phyloP scores from a whole-genome alignment of 768 basidiomycete genomes.

The Daedaleopsis nitida region DNA sequence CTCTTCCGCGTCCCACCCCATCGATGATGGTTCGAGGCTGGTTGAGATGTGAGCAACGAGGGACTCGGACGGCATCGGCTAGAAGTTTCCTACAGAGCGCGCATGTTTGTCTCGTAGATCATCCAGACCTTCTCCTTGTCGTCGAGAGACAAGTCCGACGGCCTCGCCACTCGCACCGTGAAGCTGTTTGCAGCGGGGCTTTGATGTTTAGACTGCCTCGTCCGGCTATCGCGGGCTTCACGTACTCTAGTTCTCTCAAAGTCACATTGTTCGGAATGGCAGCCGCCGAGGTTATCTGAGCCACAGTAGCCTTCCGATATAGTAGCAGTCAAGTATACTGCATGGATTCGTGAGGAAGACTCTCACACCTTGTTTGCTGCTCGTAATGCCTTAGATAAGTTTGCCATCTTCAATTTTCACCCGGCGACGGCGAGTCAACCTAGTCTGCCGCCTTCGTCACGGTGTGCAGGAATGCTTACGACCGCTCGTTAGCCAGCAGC shows the following conservation, averaged over 20 bases:
- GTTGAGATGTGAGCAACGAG: not conserved
- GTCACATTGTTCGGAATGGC: not conserved
- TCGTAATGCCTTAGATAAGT: not conserved
- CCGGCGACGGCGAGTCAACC: too few relatives aligned
- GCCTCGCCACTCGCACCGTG: not conserved
- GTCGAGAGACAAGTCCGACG: conserved; percentile 36
- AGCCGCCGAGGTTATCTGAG: not conserved
- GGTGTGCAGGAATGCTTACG: too few relatives aligned
- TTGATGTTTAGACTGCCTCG: not conserved
- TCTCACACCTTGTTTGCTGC: not conserved
- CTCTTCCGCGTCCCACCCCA: conserved; percentile 21
- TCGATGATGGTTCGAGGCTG: conserved; percentile 17
- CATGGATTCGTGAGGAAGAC: not conserved
- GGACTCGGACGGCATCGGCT: not conserved
- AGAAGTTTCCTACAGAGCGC: conserved; percentile 30
- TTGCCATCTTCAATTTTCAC: not conserved
- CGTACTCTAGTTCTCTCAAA: conserved; percentile 1
- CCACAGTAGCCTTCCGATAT: not conserved
- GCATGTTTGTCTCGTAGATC: conserved; percentile 61
- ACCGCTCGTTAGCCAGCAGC: too few relatives aligned
- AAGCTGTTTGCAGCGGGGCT: not conserved
- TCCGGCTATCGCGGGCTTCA: too few relatives aligned
- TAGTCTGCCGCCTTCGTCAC: too few relatives aligned
- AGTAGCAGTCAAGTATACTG: not conserved
- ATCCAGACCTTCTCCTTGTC: conserved; percentile 53